A percentile compares a stretch with the other conserved stretches of the same genome.
Evolutionary conservation across 306 rosid species (phyloP).

Genomic region (Prunus padus): DNA sequence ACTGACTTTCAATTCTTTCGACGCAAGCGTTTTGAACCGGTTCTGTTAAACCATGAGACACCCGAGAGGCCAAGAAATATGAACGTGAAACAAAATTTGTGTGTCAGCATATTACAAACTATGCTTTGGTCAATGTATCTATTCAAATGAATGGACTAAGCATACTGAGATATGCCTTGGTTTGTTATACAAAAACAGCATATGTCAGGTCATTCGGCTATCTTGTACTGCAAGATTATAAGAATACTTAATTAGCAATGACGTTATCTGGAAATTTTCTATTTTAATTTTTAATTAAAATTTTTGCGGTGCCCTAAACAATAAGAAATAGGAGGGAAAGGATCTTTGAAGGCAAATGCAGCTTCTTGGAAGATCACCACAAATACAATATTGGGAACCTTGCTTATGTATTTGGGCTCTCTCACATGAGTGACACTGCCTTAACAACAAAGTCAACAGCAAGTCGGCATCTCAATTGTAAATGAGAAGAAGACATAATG

Average conservation of each 20-base stretch:
- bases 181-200: not conserved
- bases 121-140: no score
- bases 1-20: not conserved
- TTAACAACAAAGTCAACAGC: not conserved
- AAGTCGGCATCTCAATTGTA: no score
- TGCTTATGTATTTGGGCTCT: not conserved
- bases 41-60: no score
- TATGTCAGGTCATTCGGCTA: not conserved
- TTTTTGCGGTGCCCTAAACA: not conserved
- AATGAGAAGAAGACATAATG: no score
- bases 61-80: no score
- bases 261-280: no score
- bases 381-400: not conserved
- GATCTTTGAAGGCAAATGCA: not conserved
- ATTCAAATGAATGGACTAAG: not conserved
- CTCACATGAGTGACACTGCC: not conserved
- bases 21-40: not conserved
- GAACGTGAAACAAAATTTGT: not conserved
- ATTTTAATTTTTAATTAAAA: no score
- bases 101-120: not conserved
- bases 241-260: not conserved
- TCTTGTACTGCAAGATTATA: not conserved
- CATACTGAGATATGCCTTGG: not conserved
- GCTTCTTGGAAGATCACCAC: conserved; percentile 6
- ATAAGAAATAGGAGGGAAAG: not conserved